These are phyloP conservation scores for Tylopilus felleus DNA, from an alignment of 768 basidiomycete species.

Conservation along the genomic window DNA sequence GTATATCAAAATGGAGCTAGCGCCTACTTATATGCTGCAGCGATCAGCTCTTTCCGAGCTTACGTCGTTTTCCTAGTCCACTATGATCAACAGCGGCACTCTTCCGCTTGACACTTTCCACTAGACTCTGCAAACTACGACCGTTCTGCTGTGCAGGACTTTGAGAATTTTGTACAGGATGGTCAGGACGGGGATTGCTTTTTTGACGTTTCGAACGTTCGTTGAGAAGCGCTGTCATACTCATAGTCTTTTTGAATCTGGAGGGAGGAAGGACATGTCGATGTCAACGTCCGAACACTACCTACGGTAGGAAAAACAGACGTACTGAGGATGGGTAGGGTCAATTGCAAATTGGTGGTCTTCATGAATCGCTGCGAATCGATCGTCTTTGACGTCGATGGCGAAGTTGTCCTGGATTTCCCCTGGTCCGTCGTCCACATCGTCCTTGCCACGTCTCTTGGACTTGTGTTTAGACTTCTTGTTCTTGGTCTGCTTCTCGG, in stretches of 20 bases:
- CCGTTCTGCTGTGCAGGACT: slow-evolving; percentile 3
- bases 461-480: slow-evolving; percentile 39
- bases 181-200: slow-evolving; percentile 18
- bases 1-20: not conserved
- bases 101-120: slow-evolving; percentile 87
- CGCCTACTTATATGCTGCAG: not conserved
- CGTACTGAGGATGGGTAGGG: slow-evolving; percentile 92
- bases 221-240: slow-evolving; percentile 81
- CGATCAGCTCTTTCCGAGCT: slow-evolving; percentile 19
- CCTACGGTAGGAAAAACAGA: slow-evolving; percentile 7
- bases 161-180: not conserved
- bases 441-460: slow-evolving; percentile 21
- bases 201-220: slow-evolving; percentile 72
- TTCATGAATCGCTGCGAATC: slow-evolving; percentile 86
- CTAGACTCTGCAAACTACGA: slow-evolving; percentile 58
- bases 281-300: not conserved
- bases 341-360: slow-evolving; percentile 94
- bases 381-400: slow-evolving; percentile 81
- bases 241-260: slow-evolving; percentile 91
- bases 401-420: slow-evolving; percentile 80
- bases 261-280: not conserved
- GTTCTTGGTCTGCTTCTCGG: slow-evolving; percentile 63
- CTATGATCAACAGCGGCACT: slow-evolving; percentile 34
- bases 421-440: slow-evolving; percentile 44
- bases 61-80: slow-evolving; percentile 40